Conservation (phyloP, 371 early-diverging fungal genomes). For the Sanchytrium tribonematis region DNA sequence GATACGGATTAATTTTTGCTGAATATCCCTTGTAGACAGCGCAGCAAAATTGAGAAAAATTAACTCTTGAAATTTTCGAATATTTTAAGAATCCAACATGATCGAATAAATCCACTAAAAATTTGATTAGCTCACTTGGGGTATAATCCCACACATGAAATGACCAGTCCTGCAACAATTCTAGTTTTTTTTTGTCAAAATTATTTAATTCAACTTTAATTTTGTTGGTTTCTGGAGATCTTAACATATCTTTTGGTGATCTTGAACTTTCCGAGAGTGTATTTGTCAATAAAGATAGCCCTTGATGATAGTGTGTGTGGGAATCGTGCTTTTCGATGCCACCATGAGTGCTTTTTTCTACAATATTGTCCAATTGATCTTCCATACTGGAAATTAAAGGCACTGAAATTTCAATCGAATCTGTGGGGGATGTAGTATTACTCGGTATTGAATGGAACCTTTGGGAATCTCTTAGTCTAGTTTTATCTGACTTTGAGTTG, state of each 20-base stretch:
- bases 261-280: no score
- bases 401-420: neutral
- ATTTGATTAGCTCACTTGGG: neutral
- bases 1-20: conserved; percentile 15
- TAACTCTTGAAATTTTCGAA: neutral
- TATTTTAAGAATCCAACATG: neutral
- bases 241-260: no score
- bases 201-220: neutral
- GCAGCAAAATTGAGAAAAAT: neutral
- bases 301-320: no score
- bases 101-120: neutral
- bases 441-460: neutral
- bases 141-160: neutral
- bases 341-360: no score
- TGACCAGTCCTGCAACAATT: neutral
- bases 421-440: neutral
- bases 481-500: neutral
- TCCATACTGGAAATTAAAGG: neutral
- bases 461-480: neutral
- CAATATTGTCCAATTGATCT: neutral
- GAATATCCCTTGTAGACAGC: neutral
- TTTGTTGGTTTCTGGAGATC: no score
- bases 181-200: neutral
- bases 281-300: no score
- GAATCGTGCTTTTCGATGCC: no score